A percentile compares a stretch with the other conserved stretches of the same genome.
phyloP scores from a whole-genome alignment of 164 flowering plant species.

The Liquidambar formosana region DNA sequence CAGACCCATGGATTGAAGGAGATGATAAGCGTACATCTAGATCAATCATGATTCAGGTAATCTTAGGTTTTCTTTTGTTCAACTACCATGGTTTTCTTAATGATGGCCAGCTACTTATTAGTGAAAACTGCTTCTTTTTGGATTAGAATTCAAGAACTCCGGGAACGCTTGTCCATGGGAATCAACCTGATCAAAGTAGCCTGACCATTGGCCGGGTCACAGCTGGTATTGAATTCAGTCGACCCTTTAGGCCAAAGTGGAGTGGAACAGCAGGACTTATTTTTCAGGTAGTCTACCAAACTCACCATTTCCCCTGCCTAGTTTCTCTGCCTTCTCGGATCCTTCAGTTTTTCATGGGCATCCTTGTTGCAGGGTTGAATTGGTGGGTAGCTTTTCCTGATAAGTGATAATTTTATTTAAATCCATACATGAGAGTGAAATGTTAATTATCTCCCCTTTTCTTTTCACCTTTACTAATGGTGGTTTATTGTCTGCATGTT shows the following conservation, averaged over 20 bases:
- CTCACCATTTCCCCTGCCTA: background rate
- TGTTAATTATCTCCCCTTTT: background rate
- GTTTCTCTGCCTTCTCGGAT: background rate
- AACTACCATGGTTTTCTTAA: background rate
- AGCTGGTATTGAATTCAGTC: constrained; percentile 86
- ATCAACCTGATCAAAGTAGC: constrained; percentile 58
- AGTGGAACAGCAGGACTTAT: constrained; percentile 88
- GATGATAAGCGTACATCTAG: constrained; percentile 96
- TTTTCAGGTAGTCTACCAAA: constrained; percentile 68
- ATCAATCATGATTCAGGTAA: constrained; percentile 90
- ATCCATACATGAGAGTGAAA: background rate
- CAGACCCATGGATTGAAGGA: constrained; percentile 98
- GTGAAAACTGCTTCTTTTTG: background rate
- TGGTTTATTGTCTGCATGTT: background rate
- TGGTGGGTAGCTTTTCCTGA: background rate
- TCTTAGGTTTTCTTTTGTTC: background rate
- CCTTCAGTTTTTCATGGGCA: background rate
- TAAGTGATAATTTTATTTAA: background rate
- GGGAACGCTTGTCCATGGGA: constrained; percentile 86
- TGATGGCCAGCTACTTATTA: constrained; percentile 1
- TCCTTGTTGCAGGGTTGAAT: background rate
- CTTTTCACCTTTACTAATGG: background rate
- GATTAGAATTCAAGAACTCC: constrained; percentile 91
- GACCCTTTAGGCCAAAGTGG: constrained; percentile 95
- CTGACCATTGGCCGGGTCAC: constrained; percentile 83